A percentile compares a stretch with the other conserved stretches of the same genome.
Conservation (phyloP, 495 filamentous ascomycete genomes). For the Neurospora intermedia region DNA sequence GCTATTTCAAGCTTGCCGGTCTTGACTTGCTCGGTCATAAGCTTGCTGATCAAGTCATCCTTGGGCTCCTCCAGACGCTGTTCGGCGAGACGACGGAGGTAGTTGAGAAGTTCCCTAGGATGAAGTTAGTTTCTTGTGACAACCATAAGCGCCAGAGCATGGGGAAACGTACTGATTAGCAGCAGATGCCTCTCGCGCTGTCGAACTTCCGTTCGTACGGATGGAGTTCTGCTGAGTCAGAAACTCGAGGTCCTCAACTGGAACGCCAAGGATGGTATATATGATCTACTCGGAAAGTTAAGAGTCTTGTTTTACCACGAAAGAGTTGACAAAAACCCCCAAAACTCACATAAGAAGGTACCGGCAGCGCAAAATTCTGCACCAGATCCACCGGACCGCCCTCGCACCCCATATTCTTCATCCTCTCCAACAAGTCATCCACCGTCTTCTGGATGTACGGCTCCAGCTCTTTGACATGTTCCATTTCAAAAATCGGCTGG, state of each 20-base stretch:
- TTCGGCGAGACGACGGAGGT: slow-evolving; percentile 29
- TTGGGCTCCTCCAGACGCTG: slow-evolving; percentile 23
- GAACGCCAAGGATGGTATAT: slow-evolving; percentile 36
- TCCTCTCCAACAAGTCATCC: slow-evolving; percentile 23
- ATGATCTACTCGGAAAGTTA: slow-evolving; percentile 26
- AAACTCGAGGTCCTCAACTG: slow-evolving; percentile 34
- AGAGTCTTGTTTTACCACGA: too few species aligned
- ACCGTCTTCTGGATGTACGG: slow-evolving; percentile 37
- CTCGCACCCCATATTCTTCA: slow-evolving; percentile 21
- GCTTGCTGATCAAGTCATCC: slow-evolving; percentile 33
- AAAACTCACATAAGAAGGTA: slow-evolving; percentile 29
- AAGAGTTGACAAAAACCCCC: background rate
- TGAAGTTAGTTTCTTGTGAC: background rate
- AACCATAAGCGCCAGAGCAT: too few species aligned
- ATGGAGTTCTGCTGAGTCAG: slow-evolving; percentile 32
- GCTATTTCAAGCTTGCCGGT: slow-evolving; percentile 26
- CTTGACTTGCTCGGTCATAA: slow-evolving; percentile 28
- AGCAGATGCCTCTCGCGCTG: slow-evolving; percentile 28
- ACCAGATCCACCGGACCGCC: slow-evolving; percentile 30
- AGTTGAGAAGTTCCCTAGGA: slow-evolving; percentile 25
- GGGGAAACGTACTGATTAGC: slow-evolving; percentile 21
- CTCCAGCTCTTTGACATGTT: slow-evolving; percentile 26
- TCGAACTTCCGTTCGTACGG: slow-evolving; percentile 33
- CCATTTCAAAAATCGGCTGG: slow-evolving; percentile 25
- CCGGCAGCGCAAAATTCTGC: slow-evolving; percentile 32